Percentiles rank a stretch among this genome's conserved stretches.
Conservation (phyloP, 208 protist species). For the Trypanosoma grayi region DNA sequence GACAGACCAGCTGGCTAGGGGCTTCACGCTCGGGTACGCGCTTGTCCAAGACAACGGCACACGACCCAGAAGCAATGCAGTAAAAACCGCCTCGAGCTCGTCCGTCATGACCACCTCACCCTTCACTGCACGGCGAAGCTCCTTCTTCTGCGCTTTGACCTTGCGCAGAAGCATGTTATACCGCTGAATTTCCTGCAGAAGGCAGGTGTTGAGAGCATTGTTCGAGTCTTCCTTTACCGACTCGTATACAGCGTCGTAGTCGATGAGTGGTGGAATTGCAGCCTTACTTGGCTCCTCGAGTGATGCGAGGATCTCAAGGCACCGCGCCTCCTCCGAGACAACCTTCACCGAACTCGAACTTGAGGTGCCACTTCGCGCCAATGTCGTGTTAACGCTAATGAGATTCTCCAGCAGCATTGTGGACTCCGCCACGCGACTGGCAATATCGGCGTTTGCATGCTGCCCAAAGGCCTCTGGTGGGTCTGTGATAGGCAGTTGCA, state of each 20-base stretch:
- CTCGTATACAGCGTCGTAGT: slow-evolving; percentile 90
- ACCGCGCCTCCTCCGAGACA: slow-evolving; percentile 77
- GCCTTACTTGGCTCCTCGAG: slow-evolving; percentile 86
- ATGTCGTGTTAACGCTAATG: slow-evolving; percentile 82
- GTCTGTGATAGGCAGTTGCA: slow-evolving; percentile 92
- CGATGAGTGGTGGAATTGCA: slow-evolving; percentile 75
- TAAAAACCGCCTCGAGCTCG: slow-evolving; percentile 95
- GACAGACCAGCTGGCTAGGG: slow-evolving; percentile 94
- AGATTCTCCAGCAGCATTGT: slow-evolving; percentile 93
- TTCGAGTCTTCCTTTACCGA: slow-evolving; percentile 86
- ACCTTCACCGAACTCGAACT: slow-evolving; percentile 27
- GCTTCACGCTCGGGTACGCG: slow-evolving; percentile 97
- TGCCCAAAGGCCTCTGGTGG: slow-evolving; percentile 98
- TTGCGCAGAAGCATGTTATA: slow-evolving; percentile 95
- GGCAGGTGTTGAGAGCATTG: slow-evolving; percentile 94
- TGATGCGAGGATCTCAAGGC: slow-evolving; percentile 84
- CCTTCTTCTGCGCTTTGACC: slow-evolving; percentile 89
- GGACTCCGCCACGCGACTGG: slow-evolving; percentile 94
- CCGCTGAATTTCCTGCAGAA: slow-evolving; percentile 97
- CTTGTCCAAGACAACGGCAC: slow-evolving; percentile 94
- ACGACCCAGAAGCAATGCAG: slow-evolving; percentile 82
- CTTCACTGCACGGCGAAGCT: slow-evolving; percentile 95
- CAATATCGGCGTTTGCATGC: slow-evolving; percentile 98
- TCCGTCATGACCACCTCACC: slow-evolving; percentile 97
- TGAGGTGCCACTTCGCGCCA: slow-evolving; percentile 64